Base-by-base conservation (phyloP, 2,329 filamentous ascomycete species). In the Colletotrichum caudatum region DNA sequence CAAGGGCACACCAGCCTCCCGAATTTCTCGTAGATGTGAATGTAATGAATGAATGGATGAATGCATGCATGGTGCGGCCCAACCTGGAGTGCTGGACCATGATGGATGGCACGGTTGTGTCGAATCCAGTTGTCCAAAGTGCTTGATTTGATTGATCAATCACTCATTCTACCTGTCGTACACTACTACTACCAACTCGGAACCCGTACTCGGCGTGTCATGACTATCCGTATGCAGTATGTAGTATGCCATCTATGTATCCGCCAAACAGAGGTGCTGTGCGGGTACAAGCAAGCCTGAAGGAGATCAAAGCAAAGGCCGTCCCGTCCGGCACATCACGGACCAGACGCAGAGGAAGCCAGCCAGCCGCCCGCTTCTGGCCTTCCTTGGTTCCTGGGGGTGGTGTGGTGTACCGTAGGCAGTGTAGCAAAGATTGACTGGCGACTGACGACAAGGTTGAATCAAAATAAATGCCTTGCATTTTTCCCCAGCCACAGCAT, bases 401-500 rank as follows among this genome's bases (percentile, higher is more conserved):
- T 14, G 39, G 26, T 29, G 26, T 29, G 3, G 2, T 3, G 26
- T 29, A 29, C 26, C 2, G 2, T 29, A 29, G 26, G 26, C 3
- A 29, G 26, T 29, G 26, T 29, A 29, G 26, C 26, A 29, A 9
- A 23, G 23, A 61, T 2, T 58, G 51, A 56, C 23, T 20, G 20
- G 35, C 20, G 44, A 46, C 44, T 46, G 44, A 46, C 44, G 44
- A 44, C n/a, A 7, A 26, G 20, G 33, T n/a, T n/a, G 14, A 48
- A 50, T 39, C 50, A 33, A 35, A 56, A 12, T 6, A 18, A 37
- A 35, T 50, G 59, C 29, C 53, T 39, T 33, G 46, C 48, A 63
- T 63, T 39, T n/a, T 44, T 53, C 64, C 59, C 69, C 69, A 71
- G 69, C 69, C 69, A 71, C 69, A 64, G 33, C 53, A 71, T 69